Evolutionary conservation across 257 asterid species (phyloP).

Genomic region (Craterostigma plantagineum): DNA sequence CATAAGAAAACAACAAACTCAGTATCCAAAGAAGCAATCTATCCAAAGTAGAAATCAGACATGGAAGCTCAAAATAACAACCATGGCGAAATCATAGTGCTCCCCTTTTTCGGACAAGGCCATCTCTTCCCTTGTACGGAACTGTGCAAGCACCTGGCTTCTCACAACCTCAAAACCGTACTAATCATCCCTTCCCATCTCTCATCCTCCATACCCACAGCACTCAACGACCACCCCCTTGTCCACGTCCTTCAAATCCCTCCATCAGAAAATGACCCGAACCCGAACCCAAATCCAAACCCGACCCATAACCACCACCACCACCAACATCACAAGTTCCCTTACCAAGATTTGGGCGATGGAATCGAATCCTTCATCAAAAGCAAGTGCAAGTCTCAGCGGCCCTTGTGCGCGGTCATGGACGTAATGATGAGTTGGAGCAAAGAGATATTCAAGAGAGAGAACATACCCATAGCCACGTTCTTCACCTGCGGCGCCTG

Average conservation of each 20-base stretch:
- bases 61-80: too few species aligned
- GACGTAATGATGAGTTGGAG: slow-evolving; percentile 31
- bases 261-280: slow-evolving; percentile 6
- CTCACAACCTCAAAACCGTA: slow-evolving; percentile 12
- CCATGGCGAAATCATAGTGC: slow-evolving; percentile 25
- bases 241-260: slow-evolving; percentile 9
- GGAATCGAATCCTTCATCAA: too few species aligned
- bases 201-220: not conserved
- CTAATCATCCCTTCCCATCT: slow-evolving; percentile 23
- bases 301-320: slow-evolving; percentile 1
- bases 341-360: too few species aligned
- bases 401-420: slow-evolving; percentile 15
- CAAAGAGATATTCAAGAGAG: slow-evolving; percentile 15
- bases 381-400: too few species aligned
- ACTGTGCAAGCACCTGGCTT: slow-evolving; percentile 20
- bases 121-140: slow-evolving; percentile 30
- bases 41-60: too few species aligned
- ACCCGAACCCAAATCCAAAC: slow-evolving; percentile 9
- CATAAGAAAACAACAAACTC: too few species aligned
- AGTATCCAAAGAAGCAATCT: too few species aligned
- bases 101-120: slow-evolving; percentile 34
- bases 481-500: slow-evolving; percentile 27
- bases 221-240: slow-evolving; percentile 3
- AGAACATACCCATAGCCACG: slow-evolving; percentile 13
- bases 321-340: slow-evolving; percentile 1